Evolutionary conservation across 768 basidiomycete species (phyloP).

Genomic region (Serendipita sp.): DNA sequence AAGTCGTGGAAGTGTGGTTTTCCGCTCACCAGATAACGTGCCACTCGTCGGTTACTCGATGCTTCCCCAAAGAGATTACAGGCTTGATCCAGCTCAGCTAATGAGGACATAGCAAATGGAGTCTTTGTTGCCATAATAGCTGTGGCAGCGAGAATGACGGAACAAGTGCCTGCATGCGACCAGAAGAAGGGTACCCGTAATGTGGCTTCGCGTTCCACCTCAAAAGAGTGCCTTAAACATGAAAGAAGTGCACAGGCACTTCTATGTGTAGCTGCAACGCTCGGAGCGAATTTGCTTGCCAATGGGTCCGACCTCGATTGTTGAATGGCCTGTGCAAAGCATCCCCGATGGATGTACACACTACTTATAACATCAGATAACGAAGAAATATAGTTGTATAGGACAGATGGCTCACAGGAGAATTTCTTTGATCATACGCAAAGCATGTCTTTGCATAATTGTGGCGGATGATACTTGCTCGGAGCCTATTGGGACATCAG

Average conservation of each 20-base stretch:
- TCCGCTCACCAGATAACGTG: not conserved
- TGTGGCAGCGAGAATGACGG: not conserved
- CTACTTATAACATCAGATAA: not conserved
- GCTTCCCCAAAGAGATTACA: not conserved
- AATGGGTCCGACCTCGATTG: not conserved
- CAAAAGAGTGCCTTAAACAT: not conserved
- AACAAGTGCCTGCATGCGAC: not conserved
- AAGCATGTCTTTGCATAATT: not conserved
- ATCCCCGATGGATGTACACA: not conserved
- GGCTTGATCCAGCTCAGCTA: not conserved
- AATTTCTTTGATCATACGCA: not conserved
- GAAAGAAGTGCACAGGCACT: not conserved
- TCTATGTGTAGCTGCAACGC: not conserved
- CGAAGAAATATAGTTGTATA: not conserved
- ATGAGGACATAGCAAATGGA: not conserved
- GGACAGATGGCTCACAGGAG: not conserved
- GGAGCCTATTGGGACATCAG: too few relatives aligned
- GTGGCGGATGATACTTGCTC: not conserved
- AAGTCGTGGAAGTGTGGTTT: not conserved
- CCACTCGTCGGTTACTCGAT: not conserved
- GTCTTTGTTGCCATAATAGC: not conserved
- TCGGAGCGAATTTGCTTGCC: not conserved
- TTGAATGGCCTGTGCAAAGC: not conserved
- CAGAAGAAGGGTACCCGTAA: not conserved
- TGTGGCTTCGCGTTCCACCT: not conserved